Conservation (phyloP, 345 rosid species). For the Citropsis articulata region DNA sequence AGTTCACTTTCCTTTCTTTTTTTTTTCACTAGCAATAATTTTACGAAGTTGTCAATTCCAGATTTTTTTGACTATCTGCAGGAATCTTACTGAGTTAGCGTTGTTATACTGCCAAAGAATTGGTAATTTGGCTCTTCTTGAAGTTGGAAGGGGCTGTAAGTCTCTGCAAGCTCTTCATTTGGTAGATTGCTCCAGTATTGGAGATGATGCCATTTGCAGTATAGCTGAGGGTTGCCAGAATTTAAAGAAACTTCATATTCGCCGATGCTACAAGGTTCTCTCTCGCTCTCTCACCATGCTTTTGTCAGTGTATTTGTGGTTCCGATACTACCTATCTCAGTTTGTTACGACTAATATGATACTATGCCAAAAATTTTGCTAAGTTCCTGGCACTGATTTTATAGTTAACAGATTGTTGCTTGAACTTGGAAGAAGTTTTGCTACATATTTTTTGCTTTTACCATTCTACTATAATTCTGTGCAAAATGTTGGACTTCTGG, state of each 20-base stretch:
- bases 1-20: not conserved
- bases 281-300: constrained; percentile 12
- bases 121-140: constrained; percentile 60
- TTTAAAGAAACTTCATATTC: constrained; percentile 84
- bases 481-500: not conserved
- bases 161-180: constrained; percentile 75
- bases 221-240: constrained; percentile 83
- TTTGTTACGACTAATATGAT: not conserved
- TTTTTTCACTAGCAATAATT: not conserved
- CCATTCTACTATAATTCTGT: not conserved
- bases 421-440: not conserved
- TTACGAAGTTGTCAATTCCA: constrained; percentile 11
- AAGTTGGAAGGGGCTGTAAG: constrained; percentile 80
- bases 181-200: constrained; percentile 82
- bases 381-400: not conserved
- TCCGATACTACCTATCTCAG: not conserved
- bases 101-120: constrained; percentile 85
- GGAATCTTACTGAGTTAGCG: constrained; percentile 75
- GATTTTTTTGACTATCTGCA: constrained; percentile 36
- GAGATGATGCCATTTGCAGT: constrained; percentile 70
- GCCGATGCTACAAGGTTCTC: constrained; percentile 82
- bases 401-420: not conserved
- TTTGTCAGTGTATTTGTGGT: not conserved
- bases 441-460: not conserved
- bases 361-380: not conserved